Evolutionary conservation across 768 basidiomycete species (phyloP).

Genomic region (Favolaschia claudopus): DNA sequence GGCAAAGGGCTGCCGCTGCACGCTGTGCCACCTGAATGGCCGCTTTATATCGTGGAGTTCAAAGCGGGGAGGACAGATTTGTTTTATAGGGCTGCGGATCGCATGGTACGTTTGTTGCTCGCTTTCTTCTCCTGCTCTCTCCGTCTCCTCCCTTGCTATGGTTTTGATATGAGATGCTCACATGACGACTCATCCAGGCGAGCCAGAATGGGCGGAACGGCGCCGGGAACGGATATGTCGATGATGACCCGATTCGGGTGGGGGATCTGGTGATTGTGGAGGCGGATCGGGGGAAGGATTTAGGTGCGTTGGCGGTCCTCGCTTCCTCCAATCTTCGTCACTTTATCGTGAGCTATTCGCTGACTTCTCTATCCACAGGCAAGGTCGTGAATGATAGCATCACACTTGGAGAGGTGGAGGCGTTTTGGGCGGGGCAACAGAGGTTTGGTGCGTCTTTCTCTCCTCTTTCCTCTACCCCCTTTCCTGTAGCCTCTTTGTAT

Average conservation of each 20-base stretch:
- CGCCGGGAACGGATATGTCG: background rate
- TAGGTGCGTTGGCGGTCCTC: too few relatives aligned
- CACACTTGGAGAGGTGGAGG: conserved; percentile 88
- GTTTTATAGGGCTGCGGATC: conserved; percentile 73
- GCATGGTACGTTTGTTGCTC: background rate
- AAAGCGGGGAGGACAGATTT: conserved; percentile 96
- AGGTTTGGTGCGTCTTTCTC: conserved; percentile 37
- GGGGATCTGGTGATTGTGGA: conserved; percentile 97
- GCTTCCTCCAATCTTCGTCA: too few relatives aligned
- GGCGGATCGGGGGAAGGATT: conserved; percentile 92
- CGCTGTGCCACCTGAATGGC: conserved; percentile 82
- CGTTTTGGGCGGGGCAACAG: conserved; percentile 67
- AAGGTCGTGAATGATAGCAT: conserved; percentile 92
- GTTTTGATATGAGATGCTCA: too few relatives aligned
- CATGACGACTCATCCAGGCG: too few relatives aligned
- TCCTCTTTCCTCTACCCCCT: background rate
- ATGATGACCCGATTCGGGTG: conserved; percentile 58
- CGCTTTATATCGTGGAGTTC: conserved; percentile 97
- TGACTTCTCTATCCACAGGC: too few relatives aligned
- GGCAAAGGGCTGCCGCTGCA: conserved; percentile 91
- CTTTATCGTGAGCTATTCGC: too few relatives aligned
- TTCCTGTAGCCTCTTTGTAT: conserved; percentile 35
- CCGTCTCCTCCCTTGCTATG: too few relatives aligned
- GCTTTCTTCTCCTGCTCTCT: background rate
- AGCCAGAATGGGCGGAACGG: background rate